Evolutionary conservation across 257 asterid species (phyloP), one percentile per base, ranked within the genome.

Genomic region (Phtheirospermum japonicum): DNA sequence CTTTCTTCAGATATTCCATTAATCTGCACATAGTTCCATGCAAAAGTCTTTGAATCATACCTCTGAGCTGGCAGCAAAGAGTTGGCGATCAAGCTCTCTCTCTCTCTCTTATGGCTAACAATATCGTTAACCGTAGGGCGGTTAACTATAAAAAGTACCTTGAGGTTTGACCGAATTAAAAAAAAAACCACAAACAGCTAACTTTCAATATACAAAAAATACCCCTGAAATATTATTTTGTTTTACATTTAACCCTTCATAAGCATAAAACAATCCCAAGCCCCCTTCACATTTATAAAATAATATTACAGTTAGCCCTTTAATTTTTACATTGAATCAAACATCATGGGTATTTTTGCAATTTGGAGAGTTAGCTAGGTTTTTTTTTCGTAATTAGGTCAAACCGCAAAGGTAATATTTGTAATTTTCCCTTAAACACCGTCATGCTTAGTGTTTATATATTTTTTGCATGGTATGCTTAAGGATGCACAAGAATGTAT

Each of bases 391-490:
- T 12, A 12, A 8, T 40, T 4, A 3, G 48, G 13, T 39, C 45
- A 39, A 39, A 39, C 14, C 45, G 9, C 45, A 11, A 10, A n/a
- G 45, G 45, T 39, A 40, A n/a, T 12, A 9, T 40, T 4, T 40
- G 48, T 1, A 10, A n/a, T 40, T 6, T 2, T 11, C 48, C 46
- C 46, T 9, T 10, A 9, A 39, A 12, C 13, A 23, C 20, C 6
- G 10, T 64, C 67, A 6, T 34, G 16, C 51, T 42, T 53, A 4
- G 50, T 54, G 19, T 23, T 20, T n/a, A 50, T 34, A 50, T 66
- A 23, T 59, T 31, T 11, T 11, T 46, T 28, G 31, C 68, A 26
- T 23, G 2, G 33, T 31, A 48, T 23, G 39, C 46, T 16, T 6
- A n/a, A 51, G 19, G 13, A 28, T 61, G 51, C 58, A 48, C 0